Evolutionary conservation across 257 asterid genomes (phyloP), one percentile per base, ranked within the genome.

Genomic region (Gynochthodes officinalis): DNA sequence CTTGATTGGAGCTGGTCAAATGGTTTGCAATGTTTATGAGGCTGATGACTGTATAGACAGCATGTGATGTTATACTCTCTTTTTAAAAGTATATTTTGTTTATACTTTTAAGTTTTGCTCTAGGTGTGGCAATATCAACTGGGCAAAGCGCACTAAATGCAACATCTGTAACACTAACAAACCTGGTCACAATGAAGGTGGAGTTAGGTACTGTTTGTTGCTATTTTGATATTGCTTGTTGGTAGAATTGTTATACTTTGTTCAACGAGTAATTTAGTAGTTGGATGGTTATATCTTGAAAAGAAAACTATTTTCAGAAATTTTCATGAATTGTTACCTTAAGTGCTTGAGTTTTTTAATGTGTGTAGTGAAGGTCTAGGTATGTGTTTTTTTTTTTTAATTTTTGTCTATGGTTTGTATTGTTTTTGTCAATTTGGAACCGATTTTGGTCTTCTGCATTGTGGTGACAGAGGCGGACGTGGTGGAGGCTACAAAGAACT

Each of bases 401-500:
- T 4, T 61, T 33, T 30, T 12, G 18, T 33, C 6, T 6, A n/a
- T 28, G 40, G 70, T n/a, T 66, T 64, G 67, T 35, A 8, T 46
- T 33, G 25, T 32, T 16, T 25, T 19, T 21, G 7, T 14, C 28
- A 39, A 30, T 10, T 12, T 50, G 48, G 60, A n/a, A 49, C 33
- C 52, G 73, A 33, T 21, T 53, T 67, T 72, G 75, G 63, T 72
- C 54, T 71, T 48, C 64, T n/a, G n/a, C 67, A 39, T 52, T 71
- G 28, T 75, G 68, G 23, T 55, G n/a, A 64, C 81, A 94, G 99
- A 85, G 99, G 99, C 72, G 99, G 99, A 3, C 97, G 99, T 77
- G 99, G 92, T 64, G 99, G 99, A 83, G 99, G 99, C 74, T 94
- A 91, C 83, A 94, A 94, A 86, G 99, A 94, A 76, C 91, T 94